Base-by-base conservation (phyloP, 768 basidiomycete species). In the Boletales sp. region DNA sequence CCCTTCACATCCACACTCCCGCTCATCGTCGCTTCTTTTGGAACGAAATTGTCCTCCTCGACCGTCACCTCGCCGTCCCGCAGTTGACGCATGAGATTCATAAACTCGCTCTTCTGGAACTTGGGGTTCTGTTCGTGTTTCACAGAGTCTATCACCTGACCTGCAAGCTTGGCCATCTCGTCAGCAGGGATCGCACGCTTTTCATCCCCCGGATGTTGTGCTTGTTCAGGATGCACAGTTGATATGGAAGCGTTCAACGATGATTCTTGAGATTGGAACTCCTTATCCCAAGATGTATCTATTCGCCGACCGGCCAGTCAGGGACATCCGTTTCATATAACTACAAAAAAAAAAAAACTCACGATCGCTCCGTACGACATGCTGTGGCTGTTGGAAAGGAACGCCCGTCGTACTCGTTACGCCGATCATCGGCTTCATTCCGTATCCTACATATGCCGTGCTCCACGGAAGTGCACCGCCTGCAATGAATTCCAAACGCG, bases 51-150 rank as follows among this genome's bases (percentile, higher is more conserved):
- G 60, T 93, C 84, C 17, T 86, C 89, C 42, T 88, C 83, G 3
- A 95, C 84, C 14, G 84, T 76, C 36, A 91, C 75, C 60, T 87
- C 79, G 8, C 84, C 80, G 67, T 94, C 93, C 35, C 90, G 75
- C 48, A 97, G 69, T 65, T 90, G 83, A 45, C 78, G 80, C 93
- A 97, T 95, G 24, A 97, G 75, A 18, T 77, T 77, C 75, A 97
- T 74, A 64, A 97, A 97, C 51, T 80, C 76, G 66, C 90, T 92
- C 30, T 90, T 79, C 68, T 82, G 77, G 61, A 97, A 93, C 65
- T 95, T 97, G 32, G 84, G 81, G 61, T 90, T 92, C 60, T 79
- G 75, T 47, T 89, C 88, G 50, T 84, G 69, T 60, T 79, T 74
- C 40, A 94, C 79, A n/a, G 85, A 77, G 37, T 90, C 81, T 47